These are phyloP conservation scores for Irpex sp. DNA, from an alignment of 1,284 basidiomycete species.

Conservation along the genomic window DNA sequence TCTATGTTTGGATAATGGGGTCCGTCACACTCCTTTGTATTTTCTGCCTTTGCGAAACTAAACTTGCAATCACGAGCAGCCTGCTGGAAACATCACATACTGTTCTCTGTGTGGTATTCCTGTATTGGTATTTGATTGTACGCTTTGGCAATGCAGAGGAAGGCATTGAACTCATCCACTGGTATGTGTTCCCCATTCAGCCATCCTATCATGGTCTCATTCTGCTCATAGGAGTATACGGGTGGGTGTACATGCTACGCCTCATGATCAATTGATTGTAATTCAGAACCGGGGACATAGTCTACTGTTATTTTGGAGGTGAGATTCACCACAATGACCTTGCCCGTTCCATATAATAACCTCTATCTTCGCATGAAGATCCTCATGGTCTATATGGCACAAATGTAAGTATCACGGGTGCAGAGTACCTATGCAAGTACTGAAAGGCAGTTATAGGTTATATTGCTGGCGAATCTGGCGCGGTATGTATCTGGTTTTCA, in stretches of 20 bases:
- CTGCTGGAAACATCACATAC: slow-evolving; percentile 7
- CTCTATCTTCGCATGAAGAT: background rate
- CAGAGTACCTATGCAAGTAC: background rate
- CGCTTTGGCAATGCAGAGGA: slow-evolving; percentile 1
- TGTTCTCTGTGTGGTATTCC: background rate
- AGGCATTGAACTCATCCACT: background rate
- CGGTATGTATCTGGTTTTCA: background rate
- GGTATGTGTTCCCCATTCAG: background rate
- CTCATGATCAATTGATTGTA: background rate
- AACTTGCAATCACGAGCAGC: background rate
- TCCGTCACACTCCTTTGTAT: background rate
- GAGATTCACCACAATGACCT: background rate
- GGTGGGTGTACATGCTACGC: background rate
- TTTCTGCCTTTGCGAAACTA: background rate
- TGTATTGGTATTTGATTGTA: slow-evolving; percentile 3
- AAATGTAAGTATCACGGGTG: background rate
- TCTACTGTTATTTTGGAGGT: background rate
- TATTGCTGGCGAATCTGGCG: slow-evolving; percentile 3
- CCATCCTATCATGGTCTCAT: background rate
- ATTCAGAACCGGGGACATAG: background rate
- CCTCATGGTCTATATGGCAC: background rate
- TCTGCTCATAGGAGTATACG: background rate
- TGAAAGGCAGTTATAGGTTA: background rate
- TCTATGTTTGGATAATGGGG: slow-evolving; percentile 4
- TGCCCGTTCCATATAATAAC: background rate